Evolutionary conservation across 768 basidiomycete genomes (phyloP).

Genomic region (Rhizopogon sp.): DNA sequence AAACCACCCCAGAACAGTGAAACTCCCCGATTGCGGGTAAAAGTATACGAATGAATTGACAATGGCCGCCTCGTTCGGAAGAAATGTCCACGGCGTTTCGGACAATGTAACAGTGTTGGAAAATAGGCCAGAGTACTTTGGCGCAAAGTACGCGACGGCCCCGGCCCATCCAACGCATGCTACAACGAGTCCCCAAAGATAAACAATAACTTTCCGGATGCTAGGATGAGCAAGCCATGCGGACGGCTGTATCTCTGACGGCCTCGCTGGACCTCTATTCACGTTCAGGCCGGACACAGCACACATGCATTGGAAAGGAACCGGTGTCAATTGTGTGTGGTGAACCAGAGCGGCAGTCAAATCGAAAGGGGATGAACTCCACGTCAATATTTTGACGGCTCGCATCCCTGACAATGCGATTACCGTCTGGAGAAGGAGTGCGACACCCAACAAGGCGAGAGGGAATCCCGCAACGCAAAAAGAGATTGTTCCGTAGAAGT

Average conservation of each 20-base stretch:
- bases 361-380: conserved; percentile 28
- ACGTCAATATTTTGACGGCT: conserved; percentile 20
- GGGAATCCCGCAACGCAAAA: conserved; percentile 11
- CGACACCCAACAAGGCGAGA: conserved; percentile 21
- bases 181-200: conserved; percentile 19
- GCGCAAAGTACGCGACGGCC: background rate
- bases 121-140: background rate
- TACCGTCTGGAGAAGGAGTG: conserved; percentile 16
- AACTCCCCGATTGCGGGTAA: conserved; percentile 13
- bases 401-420: conserved; percentile 19
- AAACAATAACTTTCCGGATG: conserved; percentile 14
- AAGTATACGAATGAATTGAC: conserved; percentile 19
- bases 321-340: conserved; percentile 17
- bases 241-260: conserved; percentile 16
- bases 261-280: conserved; percentile 9
- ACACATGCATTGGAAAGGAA: conserved; percentile 20
- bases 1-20: conserved; percentile 18
- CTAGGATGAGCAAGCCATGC: conserved; percentile 22
- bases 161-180: conserved; percentile 20
- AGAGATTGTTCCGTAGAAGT: no score
- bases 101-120: background rate
- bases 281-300: conserved; percentile 9
- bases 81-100: conserved; percentile 19
- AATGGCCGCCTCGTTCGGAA: conserved; percentile 10
- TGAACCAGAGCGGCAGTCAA: conserved; percentile 25